These are phyloP conservation scores for Vigna unguiculata DNA, from an alignment of 306 rosid species.

Conservation along the genomic window DNA sequence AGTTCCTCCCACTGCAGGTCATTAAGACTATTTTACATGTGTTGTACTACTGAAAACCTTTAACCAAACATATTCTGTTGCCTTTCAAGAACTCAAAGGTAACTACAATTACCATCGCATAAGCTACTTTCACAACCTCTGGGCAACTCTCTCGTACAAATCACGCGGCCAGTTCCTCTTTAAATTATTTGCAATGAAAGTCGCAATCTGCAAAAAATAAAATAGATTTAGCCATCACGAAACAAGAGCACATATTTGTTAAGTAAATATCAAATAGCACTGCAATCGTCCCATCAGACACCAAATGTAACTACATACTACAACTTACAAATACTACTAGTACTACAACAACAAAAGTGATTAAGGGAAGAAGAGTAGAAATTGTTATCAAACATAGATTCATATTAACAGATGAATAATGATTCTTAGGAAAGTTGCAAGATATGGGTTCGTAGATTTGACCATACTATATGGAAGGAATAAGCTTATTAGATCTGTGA, in stretches of 20 bases:
- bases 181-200: constrained; percentile 85
- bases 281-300: constrained; percentile 2
- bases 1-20: constrained; percentile 15
- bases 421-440: constrained; percentile 3
- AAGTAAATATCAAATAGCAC: constrained; percentile 21
- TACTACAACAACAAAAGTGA: constrained; percentile 10
- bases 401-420: neutral
- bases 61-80: constrained; percentile 22
- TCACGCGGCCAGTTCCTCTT: constrained; percentile 95
- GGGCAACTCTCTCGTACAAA: constrained; percentile 89
- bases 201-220: constrained; percentile 78
- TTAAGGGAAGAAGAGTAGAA: neutral
- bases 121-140: constrained; percentile 67
- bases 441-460: constrained; percentile 8
- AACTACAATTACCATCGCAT: constrained; percentile 15
- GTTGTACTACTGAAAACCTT: constrained; percentile 29
- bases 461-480: constrained; percentile 15
- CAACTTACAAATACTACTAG: constrained; percentile 9
- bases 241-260: neutral
- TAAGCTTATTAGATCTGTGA: constrained; percentile 15
- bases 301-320: constrained; percentile 21
- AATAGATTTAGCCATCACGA: constrained; percentile 23
- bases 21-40: constrained; percentile 41
- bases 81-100: constrained; percentile 36
- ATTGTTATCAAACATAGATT: constrained; percentile 1